These are phyloP conservation scores for Colletotrichum simmondsii DNA, from an alignment of 2,329 filamentous ascomycete species.

Conservation along the genomic window DNA sequence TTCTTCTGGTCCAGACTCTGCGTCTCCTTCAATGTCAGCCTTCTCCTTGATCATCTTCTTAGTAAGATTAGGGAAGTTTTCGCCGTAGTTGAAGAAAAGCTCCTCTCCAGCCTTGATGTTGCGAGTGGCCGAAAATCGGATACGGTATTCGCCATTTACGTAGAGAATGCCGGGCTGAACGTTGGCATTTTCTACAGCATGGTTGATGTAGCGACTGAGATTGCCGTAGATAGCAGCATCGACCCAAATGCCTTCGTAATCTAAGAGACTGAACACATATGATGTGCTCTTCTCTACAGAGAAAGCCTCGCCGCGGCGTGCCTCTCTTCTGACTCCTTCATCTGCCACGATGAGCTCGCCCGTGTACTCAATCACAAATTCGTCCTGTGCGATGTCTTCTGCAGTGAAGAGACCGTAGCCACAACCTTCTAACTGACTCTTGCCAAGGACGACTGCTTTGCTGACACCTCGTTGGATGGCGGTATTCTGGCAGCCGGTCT, in stretches of 20 bases:
- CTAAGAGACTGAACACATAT: slow-evolving; percentile 71
- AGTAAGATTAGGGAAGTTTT: slow-evolving; percentile 72
- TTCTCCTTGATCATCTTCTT: slow-evolving; percentile 61
- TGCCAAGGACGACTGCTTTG: slow-evolving; percentile 75
- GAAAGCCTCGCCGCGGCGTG: slow-evolving; percentile 68
- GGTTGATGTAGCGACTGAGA: slow-evolving; percentile 86
- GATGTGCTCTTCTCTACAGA: slow-evolving; percentile 71
- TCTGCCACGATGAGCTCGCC: slow-evolving; percentile 79
- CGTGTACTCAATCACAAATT: slow-evolving; percentile 85
- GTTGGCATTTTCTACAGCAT: slow-evolving; percentile 68
- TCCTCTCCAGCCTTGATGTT: slow-evolving; percentile 79
- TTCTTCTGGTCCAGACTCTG: slow-evolving; percentile 9
- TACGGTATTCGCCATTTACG: slow-evolving; percentile 80
- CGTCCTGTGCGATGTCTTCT: slow-evolving; percentile 72
- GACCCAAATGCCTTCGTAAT: slow-evolving; percentile 73
- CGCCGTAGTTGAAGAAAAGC: slow-evolving; percentile 84
- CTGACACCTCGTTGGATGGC: slow-evolving; percentile 74
- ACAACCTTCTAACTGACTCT: slow-evolving; percentile 73
- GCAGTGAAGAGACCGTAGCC: slow-evolving; percentile 82
- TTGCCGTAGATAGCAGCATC: slow-evolving; percentile 84
- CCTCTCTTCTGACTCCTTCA: slow-evolving; percentile 76
- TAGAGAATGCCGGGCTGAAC: slow-evolving; percentile 74
- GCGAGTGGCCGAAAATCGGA: slow-evolving; percentile 76
- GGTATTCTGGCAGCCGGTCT: slow-evolving; percentile 77
- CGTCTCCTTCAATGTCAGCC: slow-evolving; percentile 40